These are phyloP conservation scores for Cochlearia excelsa DNA, from an alignment of 345 rosid genomes.

Conservation along the genomic window DNA sequence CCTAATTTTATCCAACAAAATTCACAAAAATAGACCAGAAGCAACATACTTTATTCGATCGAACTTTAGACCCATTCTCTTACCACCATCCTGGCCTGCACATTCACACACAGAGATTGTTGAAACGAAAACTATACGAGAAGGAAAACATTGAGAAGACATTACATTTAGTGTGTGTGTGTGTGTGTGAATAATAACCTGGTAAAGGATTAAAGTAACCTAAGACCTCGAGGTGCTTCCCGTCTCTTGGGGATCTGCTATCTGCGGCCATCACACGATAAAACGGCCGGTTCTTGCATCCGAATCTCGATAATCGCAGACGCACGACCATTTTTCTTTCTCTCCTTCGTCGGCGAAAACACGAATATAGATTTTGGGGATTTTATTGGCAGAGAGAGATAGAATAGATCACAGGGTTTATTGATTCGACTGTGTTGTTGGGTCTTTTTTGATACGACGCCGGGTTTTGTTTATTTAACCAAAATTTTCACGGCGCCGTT, in stretches of 20 bases:
- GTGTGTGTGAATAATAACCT: conserved; percentile 36
- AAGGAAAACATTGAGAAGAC: background rate
- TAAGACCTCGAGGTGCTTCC: conserved; percentile 80
- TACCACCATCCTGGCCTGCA: conserved; percentile 88
- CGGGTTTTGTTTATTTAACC: no score
- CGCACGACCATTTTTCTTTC: conserved; percentile 61
- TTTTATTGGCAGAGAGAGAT: no score
- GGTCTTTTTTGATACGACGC: no score
- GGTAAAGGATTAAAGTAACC: conserved; percentile 89
- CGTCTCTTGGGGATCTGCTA: conserved; percentile 87
- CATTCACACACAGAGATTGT: conserved; percentile 8
- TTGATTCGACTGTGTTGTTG: no score
- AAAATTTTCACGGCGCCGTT: no score
- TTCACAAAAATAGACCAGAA: background rate
- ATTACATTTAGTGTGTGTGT: background rate
- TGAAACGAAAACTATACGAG: conserved; percentile 5
- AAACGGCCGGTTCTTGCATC: conserved; percentile 83
- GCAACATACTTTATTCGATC: conserved; percentile 86
- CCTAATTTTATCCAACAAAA: no score
- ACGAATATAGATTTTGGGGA: no score
- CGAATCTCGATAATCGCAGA: conserved; percentile 70
- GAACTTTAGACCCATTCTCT: conserved; percentile 89
- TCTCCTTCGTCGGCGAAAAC: background rate
- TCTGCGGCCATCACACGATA: conserved; percentile 86
- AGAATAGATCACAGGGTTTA: no score